phyloP scores from a whole-genome alignment of 2,329 filamentous ascomycete genomes.

The Phyllosticta ampelicida region DNA sequence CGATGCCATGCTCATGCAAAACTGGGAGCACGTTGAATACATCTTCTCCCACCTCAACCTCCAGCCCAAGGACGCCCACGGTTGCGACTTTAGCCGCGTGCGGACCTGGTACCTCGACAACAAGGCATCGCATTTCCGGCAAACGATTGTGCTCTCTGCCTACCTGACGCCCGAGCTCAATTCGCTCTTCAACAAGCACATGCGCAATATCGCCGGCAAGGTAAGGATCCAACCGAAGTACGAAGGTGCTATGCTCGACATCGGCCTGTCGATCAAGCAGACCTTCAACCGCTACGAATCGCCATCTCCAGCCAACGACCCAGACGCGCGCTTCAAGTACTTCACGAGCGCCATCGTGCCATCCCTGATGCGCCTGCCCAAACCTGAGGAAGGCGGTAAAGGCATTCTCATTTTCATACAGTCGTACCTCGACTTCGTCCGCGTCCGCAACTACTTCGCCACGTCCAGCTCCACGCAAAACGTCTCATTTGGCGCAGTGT shows the following conservation, averaged over 20 bases:
- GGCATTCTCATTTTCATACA: slow-evolving; percentile 85
- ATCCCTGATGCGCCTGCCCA: slow-evolving; percentile 56
- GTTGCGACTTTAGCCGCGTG: slow-evolving; percentile 86
- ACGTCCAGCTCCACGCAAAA: slow-evolving; percentile 49
- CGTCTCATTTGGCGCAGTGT: slow-evolving; percentile 68
- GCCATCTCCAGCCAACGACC: slow-evolving; percentile 58
- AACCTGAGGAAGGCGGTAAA: slow-evolving; percentile 40
- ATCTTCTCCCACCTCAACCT: slow-evolving; percentile 87
- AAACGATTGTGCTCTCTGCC: slow-evolving; percentile 70
- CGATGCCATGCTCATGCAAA: slow-evolving; percentile 92
- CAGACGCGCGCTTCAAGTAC: slow-evolving; percentile 82
- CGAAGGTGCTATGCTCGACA: slow-evolving; percentile 59
- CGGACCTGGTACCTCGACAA: slow-evolving; percentile 88
- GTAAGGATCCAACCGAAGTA: slow-evolving; percentile 59
- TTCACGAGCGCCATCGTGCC: slow-evolving; percentile 77
- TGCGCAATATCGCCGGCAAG: slow-evolving; percentile 73
- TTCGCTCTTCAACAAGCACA: slow-evolving; percentile 62
- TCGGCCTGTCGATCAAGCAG: slow-evolving; percentile 65
- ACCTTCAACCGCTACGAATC: slow-evolving; percentile 83
- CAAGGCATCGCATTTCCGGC: slow-evolving; percentile 67
- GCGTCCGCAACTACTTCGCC: slow-evolving; percentile 84
- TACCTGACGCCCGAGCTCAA: slow-evolving; percentile 86
- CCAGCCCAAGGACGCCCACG: slow-evolving; percentile 80
- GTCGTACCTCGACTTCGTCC: slow-evolving; percentile 89
- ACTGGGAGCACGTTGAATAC: slow-evolving; percentile 92